Evolutionary conservation across 805 yeast genomes (phyloP).

Genomic region (Wickerhamiella azyma): DNA sequence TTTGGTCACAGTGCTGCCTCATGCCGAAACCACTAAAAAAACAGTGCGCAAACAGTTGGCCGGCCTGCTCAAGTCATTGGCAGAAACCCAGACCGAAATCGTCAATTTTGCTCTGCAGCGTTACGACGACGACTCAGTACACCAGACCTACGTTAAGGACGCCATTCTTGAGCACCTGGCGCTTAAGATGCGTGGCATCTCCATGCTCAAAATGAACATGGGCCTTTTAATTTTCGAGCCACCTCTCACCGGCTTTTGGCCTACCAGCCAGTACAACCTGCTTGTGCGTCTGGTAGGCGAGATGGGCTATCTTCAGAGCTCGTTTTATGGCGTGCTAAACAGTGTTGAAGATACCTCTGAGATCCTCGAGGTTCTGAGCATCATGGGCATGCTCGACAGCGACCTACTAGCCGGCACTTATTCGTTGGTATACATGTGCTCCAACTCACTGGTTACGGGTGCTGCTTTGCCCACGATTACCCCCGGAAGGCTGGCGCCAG

Average conservation of each 20-base stretch:
- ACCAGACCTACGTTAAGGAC: conserved; percentile 19
- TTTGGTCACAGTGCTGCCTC: conserved; percentile 23
- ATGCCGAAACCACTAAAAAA: conserved; percentile 22
- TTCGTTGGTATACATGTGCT: conserved; percentile 23
- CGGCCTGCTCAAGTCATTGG: conserved; percentile 17
- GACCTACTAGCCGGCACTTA: conserved; percentile 20
- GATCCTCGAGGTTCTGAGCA: conserved; percentile 15
- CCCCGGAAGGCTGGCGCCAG: conserved; percentile 19
- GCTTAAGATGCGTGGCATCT: conserved; percentile 9
- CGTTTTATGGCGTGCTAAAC: conserved; percentile 21
- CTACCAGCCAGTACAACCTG: conserved; percentile 21
- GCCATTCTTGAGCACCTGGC: conserved; percentile 13
- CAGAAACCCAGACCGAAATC: conserved; percentile 22
- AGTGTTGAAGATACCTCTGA: conserved; percentile 16
- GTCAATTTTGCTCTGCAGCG: conserved; percentile 23
- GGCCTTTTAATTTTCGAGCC: conserved; percentile 24
- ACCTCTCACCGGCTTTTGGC: conserved; percentile 24
- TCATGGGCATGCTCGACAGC: conserved; percentile 24
- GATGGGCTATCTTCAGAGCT: conserved; percentile 18
- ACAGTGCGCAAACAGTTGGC: conserved; percentile 22
- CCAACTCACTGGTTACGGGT: conserved; percentile 21
- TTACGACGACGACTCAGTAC: conserved; percentile 15
- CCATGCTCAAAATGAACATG: conserved; percentile 13
- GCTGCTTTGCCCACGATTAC: conserved; percentile 24
- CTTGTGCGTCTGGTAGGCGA: conserved; percentile 19